Evolutionary conservation across 2,329 filamentous ascomycete species (phyloP).

Genomic region (Penicillium sp.): DNA sequence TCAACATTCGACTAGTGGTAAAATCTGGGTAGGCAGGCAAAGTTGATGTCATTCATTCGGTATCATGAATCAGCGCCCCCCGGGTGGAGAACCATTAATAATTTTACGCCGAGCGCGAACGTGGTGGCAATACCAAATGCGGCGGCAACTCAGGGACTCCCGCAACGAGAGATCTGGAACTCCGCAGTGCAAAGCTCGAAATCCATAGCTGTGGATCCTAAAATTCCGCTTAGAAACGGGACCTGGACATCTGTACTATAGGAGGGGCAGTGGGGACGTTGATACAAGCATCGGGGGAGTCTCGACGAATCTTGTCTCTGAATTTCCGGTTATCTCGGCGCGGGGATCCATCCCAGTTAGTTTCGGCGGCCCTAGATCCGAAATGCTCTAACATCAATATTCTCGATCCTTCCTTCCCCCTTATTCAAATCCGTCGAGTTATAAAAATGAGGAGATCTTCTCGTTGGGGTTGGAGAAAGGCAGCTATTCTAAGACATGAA

Average conservation of each 20-base stretch:
- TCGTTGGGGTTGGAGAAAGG: too few relatives aligned
- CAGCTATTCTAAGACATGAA: too few relatives aligned
- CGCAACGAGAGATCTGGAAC: background rate
- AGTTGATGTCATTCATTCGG: conserved; percentile 14
- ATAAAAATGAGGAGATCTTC: too few relatives aligned
- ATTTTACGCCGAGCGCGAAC: background rate
- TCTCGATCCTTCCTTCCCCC: too few relatives aligned
- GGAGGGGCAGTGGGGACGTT: conserved; percentile 1
- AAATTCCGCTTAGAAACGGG: background rate
- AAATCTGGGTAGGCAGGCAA: conserved; percentile 1
- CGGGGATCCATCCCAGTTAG: too few relatives aligned
- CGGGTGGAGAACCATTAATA: conserved; percentile 1
- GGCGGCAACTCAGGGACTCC: background rate
- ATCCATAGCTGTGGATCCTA: background rate
- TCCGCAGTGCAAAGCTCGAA: background rate
- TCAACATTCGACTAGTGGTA: conserved; percentile 5
- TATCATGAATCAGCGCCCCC: conserved; percentile 1
- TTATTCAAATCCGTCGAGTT: too few relatives aligned
- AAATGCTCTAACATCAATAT: too few relatives aligned
- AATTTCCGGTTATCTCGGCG: conserved; percentile 1
- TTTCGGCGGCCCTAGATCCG: too few relatives aligned
- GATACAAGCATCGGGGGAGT: conserved; percentile 6
- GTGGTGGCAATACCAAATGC: background rate
- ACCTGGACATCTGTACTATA: background rate
- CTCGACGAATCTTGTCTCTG: conserved; percentile 7